Base-by-base conservation (phyloP, 2,329 filamentous ascomycete species). In the Fusarium sp. region DNA sequence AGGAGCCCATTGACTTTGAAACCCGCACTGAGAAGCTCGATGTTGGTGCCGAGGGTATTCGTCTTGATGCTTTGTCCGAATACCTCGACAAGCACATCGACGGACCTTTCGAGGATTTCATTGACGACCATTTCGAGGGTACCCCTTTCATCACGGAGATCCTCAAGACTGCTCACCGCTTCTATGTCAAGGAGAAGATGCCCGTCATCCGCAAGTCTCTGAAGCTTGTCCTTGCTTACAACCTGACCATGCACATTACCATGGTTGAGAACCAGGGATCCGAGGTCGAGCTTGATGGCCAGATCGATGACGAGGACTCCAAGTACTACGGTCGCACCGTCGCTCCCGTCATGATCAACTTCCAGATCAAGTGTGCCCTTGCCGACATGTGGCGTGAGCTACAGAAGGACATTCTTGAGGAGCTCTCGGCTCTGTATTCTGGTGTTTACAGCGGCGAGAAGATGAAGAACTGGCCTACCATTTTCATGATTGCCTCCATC, bases 261-360 rank as follows among this genome's bases (percentile, higher is more conserved):
- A 92, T 98, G 88, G 91, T 98, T 27, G 94, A 98, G 82, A 94
- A 93, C 73, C 88, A 96, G 64, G 92, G 93, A 22, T 91, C 93
- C 16, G 94, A 97, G 77, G 89, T 94, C 69, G 83, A 86, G 25
- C 86, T 95, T 78, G 87, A 92, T 58, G 95, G 95, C 71, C 91
- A 93, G 83, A 95, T 98, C 71, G 90, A 95, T 54, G 92, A 96
- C 76, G 89, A 93, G 76, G 89, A 91, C 57, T 97, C 94, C 72
- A 96, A 93, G 79, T 98, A 92, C 86, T 91, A 88, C 75, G 95
- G 95, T 77, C 95, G 95, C 85, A 95, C 92, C 38, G 90, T 97
- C 69, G 95, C 95, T 18, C 95, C 95, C 15, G 95, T 98, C 79
- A 97, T 98, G 95, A 97, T 98, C 88, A 98, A 98, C 86, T 98